Conservation (phyloP, 345 rosid genomes). For the Heritiera fomes region DNA sequence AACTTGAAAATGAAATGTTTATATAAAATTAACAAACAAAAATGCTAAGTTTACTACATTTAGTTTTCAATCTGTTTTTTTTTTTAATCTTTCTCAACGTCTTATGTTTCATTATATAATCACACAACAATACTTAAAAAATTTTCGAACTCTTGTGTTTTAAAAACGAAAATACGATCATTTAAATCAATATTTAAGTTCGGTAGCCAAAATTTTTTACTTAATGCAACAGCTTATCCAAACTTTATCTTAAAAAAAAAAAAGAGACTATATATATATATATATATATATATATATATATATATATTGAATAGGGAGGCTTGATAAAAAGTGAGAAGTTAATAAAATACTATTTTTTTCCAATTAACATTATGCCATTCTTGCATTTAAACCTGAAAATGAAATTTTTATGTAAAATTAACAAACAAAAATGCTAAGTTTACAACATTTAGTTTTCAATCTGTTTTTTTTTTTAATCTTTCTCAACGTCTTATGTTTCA, state of each 20-base stretch:
- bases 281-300: too few relatives aligned
- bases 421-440: neutral
- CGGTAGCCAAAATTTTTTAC: too few relatives aligned
- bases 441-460: neutral
- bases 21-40: neutral
- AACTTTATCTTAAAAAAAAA: too few relatives aligned
- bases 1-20: neutral
- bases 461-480: neutral
- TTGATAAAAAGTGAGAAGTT: too few relatives aligned
- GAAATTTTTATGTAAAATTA: neutral
- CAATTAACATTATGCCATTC: neutral
- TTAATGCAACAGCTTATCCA: too few relatives aligned
- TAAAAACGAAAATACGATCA: too few relatives aligned
- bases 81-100: neutral
- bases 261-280: too few relatives aligned
- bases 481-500: neutral
- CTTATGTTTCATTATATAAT: neutral
- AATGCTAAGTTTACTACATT: neutral
- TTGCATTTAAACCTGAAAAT: neutral
- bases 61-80: neutral
- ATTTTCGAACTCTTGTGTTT: too few relatives aligned
- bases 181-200: too few relatives aligned
- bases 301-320: too few relatives aligned
- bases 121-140: neutral
- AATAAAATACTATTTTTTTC: too few relatives aligned